Evolutionary conservation across 139 green algal species (phyloP), one percentile per base, ranked within the genome.

Genomic region (Micractinium conductrix): DNA sequence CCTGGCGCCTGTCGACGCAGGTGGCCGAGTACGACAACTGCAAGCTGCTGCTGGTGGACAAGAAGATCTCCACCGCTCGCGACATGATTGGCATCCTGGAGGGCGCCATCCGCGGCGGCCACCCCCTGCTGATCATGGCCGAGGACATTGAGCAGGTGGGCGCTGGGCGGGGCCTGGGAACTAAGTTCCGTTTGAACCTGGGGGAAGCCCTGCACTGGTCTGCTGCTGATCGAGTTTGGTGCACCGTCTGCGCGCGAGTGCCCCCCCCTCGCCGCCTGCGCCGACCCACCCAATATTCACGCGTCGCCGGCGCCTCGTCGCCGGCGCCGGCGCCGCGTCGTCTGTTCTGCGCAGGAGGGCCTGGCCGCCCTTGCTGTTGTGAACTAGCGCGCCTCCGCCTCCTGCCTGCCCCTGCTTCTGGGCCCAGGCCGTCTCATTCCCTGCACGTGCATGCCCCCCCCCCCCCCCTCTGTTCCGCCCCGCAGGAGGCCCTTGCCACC

Each of bases 1-100:
- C 37, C 68, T 43, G 68, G 21, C 68, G 19, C 68, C 21, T 21
- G n/a, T n/a, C n/a, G n/a, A n/a, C n/a, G 73, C 80, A 84, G 91
- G 90, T 95, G 17, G 86, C 88, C 28, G 93, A 97, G 88, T 98
- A 96, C 82, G 93, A 98, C 43, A 94, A 95, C 90, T 96, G 92
- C 93, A 90, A 89, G 74, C 86, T 99, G 63, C 95, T 99, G 86
- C 92, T 99, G 90, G 97, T 99, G 58, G 97, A 99, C 95, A 99
- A 99, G 91, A 99, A 99, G 93, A 98, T 99, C 90, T 92, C 80
- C 68, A 98, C 95, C 38, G 97, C 97, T 1, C 94, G 97, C 76
- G 97, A 99, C 88, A 98, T 99, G 82, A 95, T 99, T 44, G 88
- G 90, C 81, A 94, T 99, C 62, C 93, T 99, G 84, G 97, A 99